These are phyloP conservation scores for Coelastrella sp. DNA, from an alignment of 139 green algal species.

Conservation along the genomic window DNA sequence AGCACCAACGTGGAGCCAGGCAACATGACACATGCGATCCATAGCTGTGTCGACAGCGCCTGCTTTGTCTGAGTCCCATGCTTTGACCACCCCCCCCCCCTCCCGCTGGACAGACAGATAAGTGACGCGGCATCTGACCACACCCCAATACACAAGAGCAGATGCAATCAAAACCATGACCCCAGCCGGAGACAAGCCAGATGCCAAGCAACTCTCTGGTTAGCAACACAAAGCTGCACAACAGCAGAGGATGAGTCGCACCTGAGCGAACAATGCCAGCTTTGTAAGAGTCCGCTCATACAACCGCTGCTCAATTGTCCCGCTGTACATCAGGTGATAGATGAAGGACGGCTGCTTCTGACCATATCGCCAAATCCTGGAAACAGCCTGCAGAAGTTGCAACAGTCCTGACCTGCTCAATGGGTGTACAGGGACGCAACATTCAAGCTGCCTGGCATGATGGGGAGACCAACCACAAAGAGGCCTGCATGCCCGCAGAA, in stretches of 20 bases:
- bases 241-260: background rate
- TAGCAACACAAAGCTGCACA: background rate
- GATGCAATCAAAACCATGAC: background rate
- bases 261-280: slow-evolving; percentile 39
- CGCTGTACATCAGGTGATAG: slow-evolving; percentile 71
- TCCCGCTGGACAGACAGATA: too few species aligned
- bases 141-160: too few species aligned
- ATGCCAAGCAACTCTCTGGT: background rate
- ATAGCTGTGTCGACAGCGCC: too few species aligned
- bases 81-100: too few species aligned
- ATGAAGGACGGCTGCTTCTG: slow-evolving; percentile 62
- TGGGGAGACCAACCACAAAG: background rate
- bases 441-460: too few species aligned
- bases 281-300: slow-evolving; percentile 32
- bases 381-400: slow-evolving; percentile 59
- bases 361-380: slow-evolving; percentile 70
- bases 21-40: too few species aligned
- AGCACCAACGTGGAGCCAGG: too few species aligned
- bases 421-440: too few species aligned
- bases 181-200: background rate
- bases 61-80: too few species aligned
- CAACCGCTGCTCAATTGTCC: slow-evolving; percentile 33
- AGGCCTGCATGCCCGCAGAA: background rate
- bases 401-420: background rate
- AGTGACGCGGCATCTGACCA: too few species aligned